phyloP scores from a whole-genome alignment of 192 early-diverging fungal species.

The Coemansia sp. region DNA sequence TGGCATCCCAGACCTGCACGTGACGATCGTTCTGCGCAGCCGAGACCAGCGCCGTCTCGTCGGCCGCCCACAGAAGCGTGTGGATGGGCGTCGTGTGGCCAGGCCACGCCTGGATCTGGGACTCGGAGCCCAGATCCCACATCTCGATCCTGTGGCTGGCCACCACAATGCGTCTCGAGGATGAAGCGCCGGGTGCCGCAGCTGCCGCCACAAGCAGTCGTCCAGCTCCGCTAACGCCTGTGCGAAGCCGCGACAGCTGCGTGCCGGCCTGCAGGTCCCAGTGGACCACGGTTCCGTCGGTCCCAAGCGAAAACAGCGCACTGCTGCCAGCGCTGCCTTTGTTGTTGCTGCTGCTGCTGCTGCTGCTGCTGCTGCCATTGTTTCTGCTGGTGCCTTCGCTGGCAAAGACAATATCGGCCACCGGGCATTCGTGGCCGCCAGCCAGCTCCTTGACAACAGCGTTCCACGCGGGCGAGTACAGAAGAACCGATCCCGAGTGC shows the following conservation, averaged over 20 bases:
- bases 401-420: neutral
- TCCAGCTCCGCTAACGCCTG: slow-evolving; percentile 20
- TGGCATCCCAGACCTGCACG: slow-evolving; percentile 42
- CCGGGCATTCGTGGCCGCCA: slow-evolving; percentile 10
- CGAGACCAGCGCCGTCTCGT: slow-evolving; percentile 37
- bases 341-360: slow-evolving; percentile 7
- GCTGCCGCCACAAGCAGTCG: slow-evolving; percentile 15
- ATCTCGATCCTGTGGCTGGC: slow-evolving; percentile 47
- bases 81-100: slow-evolving; percentile 37
- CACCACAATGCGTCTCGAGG: slow-evolving; percentile 26
- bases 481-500: slow-evolving; percentile 21
- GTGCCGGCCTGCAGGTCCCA: slow-evolving; percentile 22
- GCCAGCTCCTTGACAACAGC: slow-evolving; percentile 23
- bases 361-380: neutral
- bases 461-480: slow-evolving; percentile 53
- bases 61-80: slow-evolving; percentile 38
- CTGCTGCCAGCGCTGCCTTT: neutral
- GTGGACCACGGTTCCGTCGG: slow-evolving; percentile 22
- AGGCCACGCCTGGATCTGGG: slow-evolving; percentile 15
- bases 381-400: neutral
- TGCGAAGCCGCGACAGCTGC: slow-evolving; percentile 14
- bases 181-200: neutral
- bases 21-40: slow-evolving; percentile 37
- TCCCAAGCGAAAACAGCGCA: slow-evolving; percentile 29
- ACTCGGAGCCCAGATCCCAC: slow-evolving; percentile 24